Evolutionary conservation across 371 early-diverging fungal species (phyloP).

Genomic region (Zopfochytrium polystomum): DNA sequence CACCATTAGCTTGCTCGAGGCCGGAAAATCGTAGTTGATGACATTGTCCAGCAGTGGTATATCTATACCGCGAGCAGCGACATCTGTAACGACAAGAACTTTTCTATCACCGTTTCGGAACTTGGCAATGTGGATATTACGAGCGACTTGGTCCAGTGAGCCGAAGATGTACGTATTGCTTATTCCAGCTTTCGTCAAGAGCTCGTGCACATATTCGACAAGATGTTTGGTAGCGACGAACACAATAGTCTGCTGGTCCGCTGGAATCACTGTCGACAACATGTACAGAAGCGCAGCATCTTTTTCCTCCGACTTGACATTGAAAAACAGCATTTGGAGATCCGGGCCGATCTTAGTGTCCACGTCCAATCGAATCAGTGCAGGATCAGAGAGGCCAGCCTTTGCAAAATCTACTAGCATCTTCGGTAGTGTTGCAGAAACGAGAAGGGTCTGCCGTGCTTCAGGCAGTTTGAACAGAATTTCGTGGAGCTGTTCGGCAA

Average conservation of each 20-base stretch:
- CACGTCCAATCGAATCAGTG: conserved; percentile 86
- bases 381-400: conserved; percentile 86
- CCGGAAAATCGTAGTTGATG: conserved; percentile 96
- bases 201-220: conserved; percentile 84
- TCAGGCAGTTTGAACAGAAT: conserved; percentile 79
- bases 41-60: conserved; percentile 95
- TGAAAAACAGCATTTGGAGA: conserved; percentile 79
- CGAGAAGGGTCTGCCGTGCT: conserved; percentile 82
- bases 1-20: conserved; percentile 91
- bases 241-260: conserved; percentile 78
- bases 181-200: conserved; percentile 70
- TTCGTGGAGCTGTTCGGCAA: conserved; percentile 91
- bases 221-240: conserved; percentile 96
- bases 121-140: conserved; percentile 77
- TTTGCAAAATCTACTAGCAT: conserved; percentile 92
- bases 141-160: conserved; percentile 88
- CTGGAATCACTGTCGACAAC: conserved; percentile 70
- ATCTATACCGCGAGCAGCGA: conserved; percentile 99
- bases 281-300: conserved; percentile 86
- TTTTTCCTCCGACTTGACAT: conserved; percentile 76
- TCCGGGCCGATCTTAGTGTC: conserved; percentile 91
- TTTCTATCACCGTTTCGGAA: conserved; percentile 78
- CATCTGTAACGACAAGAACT: conserved; percentile 95
- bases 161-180: conserved; percentile 87
- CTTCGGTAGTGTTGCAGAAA: conserved; percentile 93